Percentiles rank a stretch among this genome's conserved stretches.
Evolutionary conservation across 1,284 basidiomycete species (phyloP).

Genomic region (Fomes fomentarius): DNA sequence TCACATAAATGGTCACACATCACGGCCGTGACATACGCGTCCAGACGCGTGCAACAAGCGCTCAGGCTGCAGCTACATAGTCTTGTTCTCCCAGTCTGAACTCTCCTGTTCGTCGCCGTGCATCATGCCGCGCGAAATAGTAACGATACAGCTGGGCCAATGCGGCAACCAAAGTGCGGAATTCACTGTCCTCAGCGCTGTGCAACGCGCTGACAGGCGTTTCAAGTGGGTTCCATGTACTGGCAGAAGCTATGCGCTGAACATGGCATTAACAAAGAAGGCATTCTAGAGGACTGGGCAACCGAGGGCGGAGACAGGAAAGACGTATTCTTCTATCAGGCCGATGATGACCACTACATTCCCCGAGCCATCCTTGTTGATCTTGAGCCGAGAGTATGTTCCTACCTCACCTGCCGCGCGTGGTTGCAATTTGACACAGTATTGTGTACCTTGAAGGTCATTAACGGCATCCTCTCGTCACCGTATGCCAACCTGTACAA

Average conservation of each 20-base stretch:
- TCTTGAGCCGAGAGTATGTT: conserved; percentile 90
- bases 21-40: conserved; percentile 18
- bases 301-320: conserved; percentile 95
- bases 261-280: conserved; percentile 93
- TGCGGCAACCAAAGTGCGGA: conserved; percentile 92
- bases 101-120: not conserved
- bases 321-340: conserved; percentile 99
- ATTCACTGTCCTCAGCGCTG: conserved; percentile 21
- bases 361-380: conserved; percentile 96
- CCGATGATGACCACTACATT: conserved; percentile 99
- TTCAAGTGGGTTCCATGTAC: conserved; percentile 84
- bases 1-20: conserved; percentile 12
- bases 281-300: conserved; percentile 94
- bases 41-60: conserved; percentile 2
- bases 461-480: conserved; percentile 93
- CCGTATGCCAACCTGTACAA: conserved; percentile 95
- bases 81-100: not conserved
- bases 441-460: conserved; percentile 63
- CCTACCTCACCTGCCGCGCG: not conserved
- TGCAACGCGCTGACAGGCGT: conserved; percentile 24
- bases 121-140: conserved; percentile 83
- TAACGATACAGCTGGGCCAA: conserved; percentile 91
- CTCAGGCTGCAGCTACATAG: too few relatives aligned
- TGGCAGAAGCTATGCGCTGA: conserved; percentile 97
- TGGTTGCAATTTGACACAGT: not conserved